Percentiles rank a stretch among this genome's conserved stretches.
phyloP scores from a whole-genome alignment of 352 stramenopile species.

The Globisporangium ultimum region DNA sequence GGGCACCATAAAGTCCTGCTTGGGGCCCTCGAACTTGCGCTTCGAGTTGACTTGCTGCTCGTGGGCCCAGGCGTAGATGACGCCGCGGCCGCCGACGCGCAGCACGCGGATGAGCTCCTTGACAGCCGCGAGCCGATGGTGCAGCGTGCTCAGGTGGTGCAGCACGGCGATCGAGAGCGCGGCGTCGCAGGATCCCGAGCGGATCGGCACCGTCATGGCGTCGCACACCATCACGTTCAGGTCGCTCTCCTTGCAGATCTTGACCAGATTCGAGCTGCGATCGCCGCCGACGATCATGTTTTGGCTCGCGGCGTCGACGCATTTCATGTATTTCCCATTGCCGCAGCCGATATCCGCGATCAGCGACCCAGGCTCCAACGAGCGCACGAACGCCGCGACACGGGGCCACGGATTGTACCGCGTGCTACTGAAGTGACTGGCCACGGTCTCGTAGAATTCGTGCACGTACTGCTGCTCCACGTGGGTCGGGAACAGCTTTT shows the following conservation, averaged over 20 bases:
- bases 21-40: constrained; percentile 61
- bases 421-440: constrained; percentile 83
- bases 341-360: constrained; percentile 83
- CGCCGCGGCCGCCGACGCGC: constrained; percentile 53
- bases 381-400: constrained; percentile 63
- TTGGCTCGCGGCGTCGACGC: constrained; percentile 42
- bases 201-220: constrained; percentile 68
- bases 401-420: constrained; percentile 81
- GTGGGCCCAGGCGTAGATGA: constrained; percentile 88
- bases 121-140: constrained; percentile 66
- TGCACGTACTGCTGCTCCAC: constrained; percentile 84
- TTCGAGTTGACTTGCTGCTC: constrained; percentile 76
- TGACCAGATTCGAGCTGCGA: constrained; percentile 55
- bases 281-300: constrained; percentile 54
- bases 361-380: constrained; percentile 50
- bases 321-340: constrained; percentile 90
- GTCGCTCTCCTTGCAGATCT: constrained; percentile 53
- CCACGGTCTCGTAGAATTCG: constrained; percentile 84
- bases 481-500: constrained; percentile 44
- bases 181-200: constrained; percentile 68
- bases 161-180: constrained; percentile 84
- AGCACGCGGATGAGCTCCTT: constrained; percentile 79
- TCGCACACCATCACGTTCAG: constrained; percentile 79
- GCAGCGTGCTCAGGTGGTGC: constrained; percentile 75
- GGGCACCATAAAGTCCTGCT: constrained; percentile 87